These are phyloP conservation scores for Naumovozyma dairenensis DNA, from an alignment of 805 yeast genomes.

Conservation along the genomic window DNA sequence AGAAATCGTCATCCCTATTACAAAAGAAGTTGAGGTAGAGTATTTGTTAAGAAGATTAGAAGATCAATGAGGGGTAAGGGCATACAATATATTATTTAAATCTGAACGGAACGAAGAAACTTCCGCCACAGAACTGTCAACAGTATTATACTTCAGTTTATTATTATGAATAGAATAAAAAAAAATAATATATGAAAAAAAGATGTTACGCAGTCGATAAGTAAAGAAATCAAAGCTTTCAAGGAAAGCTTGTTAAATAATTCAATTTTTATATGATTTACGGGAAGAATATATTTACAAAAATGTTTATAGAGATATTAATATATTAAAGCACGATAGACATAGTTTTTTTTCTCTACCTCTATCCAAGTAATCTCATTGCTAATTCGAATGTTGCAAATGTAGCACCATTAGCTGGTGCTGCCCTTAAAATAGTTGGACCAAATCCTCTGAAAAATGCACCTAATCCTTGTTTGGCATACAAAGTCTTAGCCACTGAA, in stretches of 20 bases:
- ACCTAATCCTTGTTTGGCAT: conserved; percentile 46
- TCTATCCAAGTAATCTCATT: conserved; percentile 53
- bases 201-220: no score
- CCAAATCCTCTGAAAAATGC: conserved; percentile 86
- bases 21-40: conserved; percentile 91
- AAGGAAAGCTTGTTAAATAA: no score
- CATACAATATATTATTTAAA: no score
- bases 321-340: not conserved
- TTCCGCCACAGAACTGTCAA: no score
- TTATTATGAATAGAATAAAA: no score
- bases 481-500: conserved; percentile 46
- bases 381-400: conserved; percentile 89
- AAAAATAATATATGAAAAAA: no score
- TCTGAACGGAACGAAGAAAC: no score
- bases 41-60: conserved; percentile 78
- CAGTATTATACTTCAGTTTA: no score
- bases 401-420: conserved; percentile 97
- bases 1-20: conserved; percentile 84
- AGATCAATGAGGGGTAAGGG: no score
- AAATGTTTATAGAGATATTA: not conserved
- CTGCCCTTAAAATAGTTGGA: conserved; percentile 92
- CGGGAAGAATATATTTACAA: no score
- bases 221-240: no score
- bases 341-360: not conserved
- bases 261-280: no score